phyloP scores from a whole-genome alignment of 2,329 filamentous ascomycete genomes.

The Gliomastix tumulicola region DNA sequence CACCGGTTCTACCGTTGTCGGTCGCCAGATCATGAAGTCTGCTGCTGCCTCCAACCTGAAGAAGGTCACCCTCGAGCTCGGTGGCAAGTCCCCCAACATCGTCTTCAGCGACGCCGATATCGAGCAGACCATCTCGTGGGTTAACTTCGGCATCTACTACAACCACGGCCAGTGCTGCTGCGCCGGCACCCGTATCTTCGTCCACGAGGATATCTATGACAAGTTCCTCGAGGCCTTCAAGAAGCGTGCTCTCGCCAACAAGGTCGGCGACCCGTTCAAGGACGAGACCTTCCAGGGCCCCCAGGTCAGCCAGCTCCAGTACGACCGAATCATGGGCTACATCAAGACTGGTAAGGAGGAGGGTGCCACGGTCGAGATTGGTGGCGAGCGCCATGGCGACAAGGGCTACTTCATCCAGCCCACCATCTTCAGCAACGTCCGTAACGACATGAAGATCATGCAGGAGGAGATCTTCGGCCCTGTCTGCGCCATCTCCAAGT shows the following conservation, averaged over 20 bases:
- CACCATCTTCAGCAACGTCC: slow-evolving; percentile 77
- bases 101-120: slow-evolving; percentile 69
- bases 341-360: slow-evolving; percentile 56
- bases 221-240: slow-evolving; percentile 74
- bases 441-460: slow-evolving; percentile 76
- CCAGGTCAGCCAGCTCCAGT: slow-evolving; percentile 74
- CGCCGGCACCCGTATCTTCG: slow-evolving; percentile 72
- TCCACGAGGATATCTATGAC: slow-evolving; percentile 77
- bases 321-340: slow-evolving; percentile 74
- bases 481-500: slow-evolving; percentile 74
- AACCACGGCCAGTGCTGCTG: slow-evolving; percentile 58
- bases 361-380: slow-evolving; percentile 50
- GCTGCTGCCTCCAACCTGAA: slow-evolving; percentile 67
- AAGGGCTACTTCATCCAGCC: slow-evolving; percentile 83
- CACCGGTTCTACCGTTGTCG: slow-evolving; percentile 65
- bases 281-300: slow-evolving; percentile 75
- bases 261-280: slow-evolving; percentile 72
- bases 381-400: slow-evolving; percentile 44
- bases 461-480: slow-evolving; percentile 86
- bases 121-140: slow-evolving; percentile 65
- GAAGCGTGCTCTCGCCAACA: slow-evolving; percentile 61
- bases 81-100: slow-evolving; percentile 70
- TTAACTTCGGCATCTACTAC: slow-evolving; percentile 58
- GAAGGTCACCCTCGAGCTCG: slow-evolving; percentile 70
- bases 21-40: slow-evolving; percentile 68